A percentile compares a stretch with the other conserved stretches of the same genome.
Conservation (phyloP, 768 basidiomycete species). For the Rhodotorula sphaerocarpa region DNA sequence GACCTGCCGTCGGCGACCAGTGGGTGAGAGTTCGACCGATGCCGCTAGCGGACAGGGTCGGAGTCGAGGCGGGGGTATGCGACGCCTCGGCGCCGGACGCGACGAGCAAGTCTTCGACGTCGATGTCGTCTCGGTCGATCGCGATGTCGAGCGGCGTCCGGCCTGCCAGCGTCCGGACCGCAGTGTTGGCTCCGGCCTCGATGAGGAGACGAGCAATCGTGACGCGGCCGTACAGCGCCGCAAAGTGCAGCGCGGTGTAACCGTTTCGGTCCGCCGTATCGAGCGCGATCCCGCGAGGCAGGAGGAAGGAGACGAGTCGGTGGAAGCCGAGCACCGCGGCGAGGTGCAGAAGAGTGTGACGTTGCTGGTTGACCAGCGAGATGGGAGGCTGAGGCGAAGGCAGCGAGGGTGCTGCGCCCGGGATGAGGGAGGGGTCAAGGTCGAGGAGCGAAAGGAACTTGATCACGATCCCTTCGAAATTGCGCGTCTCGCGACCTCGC, state of each 20-base stretch:
- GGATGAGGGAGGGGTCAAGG: conserved; percentile 50
- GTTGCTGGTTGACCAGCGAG: conserved; percentile 59
- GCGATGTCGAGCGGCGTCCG: conserved; percentile 45
- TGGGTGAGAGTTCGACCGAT: not conserved
- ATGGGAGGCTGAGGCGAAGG: conserved; percentile 51
- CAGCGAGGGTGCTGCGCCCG: conserved; percentile 41
- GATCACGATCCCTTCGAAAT: conserved; percentile 68
- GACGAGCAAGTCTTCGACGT: conserved; percentile 40
- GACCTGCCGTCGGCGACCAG: not conserved
- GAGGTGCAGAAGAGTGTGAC: conserved; percentile 83
- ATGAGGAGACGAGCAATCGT: conserved; percentile 61
- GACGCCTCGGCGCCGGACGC: not conserved
- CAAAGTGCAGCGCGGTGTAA: conserved; percentile 80
- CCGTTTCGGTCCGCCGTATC: conserved; percentile 84
- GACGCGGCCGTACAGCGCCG: conserved; percentile 58
- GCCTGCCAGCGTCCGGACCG: conserved; percentile 41
- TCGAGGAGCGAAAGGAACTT: conserved; percentile 75
- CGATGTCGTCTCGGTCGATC: conserved; percentile 42
- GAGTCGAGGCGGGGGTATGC: not conserved
- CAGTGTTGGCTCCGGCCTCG: conserved; percentile 66
- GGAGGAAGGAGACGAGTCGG: conserved; percentile 61
- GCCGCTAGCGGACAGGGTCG: not conserved
- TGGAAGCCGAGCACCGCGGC: conserved; percentile 70
- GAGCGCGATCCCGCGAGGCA: conserved; percentile 63
- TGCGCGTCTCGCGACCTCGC: conserved; percentile 35